Base-by-base conservation (phyloP, 257 asterid species). In the Scutellaria galericulata region DNA sequence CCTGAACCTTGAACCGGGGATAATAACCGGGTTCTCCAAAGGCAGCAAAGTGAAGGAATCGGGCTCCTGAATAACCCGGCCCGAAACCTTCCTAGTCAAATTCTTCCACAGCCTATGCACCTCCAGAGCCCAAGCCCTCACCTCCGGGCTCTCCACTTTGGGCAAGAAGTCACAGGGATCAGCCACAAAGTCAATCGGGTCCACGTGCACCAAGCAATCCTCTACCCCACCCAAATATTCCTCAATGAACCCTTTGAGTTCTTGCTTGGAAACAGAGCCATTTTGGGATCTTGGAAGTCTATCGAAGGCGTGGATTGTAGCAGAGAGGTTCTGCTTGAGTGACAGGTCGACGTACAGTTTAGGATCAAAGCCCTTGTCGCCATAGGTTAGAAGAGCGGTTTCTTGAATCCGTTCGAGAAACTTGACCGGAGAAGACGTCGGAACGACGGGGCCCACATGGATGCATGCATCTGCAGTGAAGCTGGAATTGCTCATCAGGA, bases 1-100 rank as follows among this genome's bases (percentile, higher is more conserved):
- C 54, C 88, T 78, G 62, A 92, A 92, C 65, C 98, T 71, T 1
- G 99, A 90, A 50, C 99, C 99, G 3, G 98, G 99, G 10, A 95
- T 87, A 5, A 95, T 74, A 61, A 86, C 91, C 57, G 96, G 85
- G 68, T 84, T 77, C 59, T 83, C 54, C 88, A 95, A 73, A 3
- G 97, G 97, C 80, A 95, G 55, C 87, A 95, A 51, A 24, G 98
- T 90, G 62, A 83, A 78, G 41, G 77, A 58, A 5, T 84, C 88
- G 54, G 98, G 97, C 9, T 69, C 58, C 71, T 79, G 71, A 51
- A 73, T 5, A 56, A 95, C 98, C 71, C 77, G 72, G 46, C 44
- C 80, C 48, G 96, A 86, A 44, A 90, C 96, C 75, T 78, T 86
- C 87, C 99, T 77, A 41, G 88, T 86, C 82, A 95, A 78, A 80